Evolutionary conservation across 1,284 basidiomycete genomes (phyloP), one percentile per base, ranked within the genome.

Genomic region (Marasmius fiardii): DNA sequence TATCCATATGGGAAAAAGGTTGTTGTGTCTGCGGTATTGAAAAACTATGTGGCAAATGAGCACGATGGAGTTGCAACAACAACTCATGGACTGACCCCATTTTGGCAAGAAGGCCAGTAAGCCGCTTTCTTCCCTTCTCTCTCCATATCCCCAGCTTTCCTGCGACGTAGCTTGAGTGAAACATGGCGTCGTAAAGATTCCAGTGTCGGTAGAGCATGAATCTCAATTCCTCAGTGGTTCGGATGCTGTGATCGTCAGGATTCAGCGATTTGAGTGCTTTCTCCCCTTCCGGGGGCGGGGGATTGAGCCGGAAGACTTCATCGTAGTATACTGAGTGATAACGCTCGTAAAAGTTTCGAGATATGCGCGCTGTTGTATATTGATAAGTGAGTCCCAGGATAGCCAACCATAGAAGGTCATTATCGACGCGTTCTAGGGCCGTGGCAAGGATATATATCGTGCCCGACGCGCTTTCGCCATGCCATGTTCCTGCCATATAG

Each of bases 121-220:
- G 73, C 59, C 88, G 84, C 68, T 93, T 95, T 57, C 90, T 79
- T 3, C 97, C 97, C 53, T 86, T 84, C 68, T 99, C 96, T 65
- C 92, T 92, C 97, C 97, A 99, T 51, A 98, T 91, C 1, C 94
- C 94, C 61, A 99, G 80, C 70, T 95, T 95, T 43, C 90, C 88
- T 1, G 95, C 96, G 14, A 99, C 90, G 66, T 99, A 99, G 60
- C 90, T 90, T 1, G 95, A 97, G 69, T 99, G 96, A 67, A 91
- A 90, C 96, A 99, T 99, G 11, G 94, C 86, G 66, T 98, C 95
- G 68, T 98, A 98, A 41, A 99, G 72, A 49, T 89, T 97, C 97
- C 97, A 99, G 73, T 99, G 97, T 52, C 96, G 82, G 70, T 97
- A 96, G 49, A 99, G 79, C 71, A 90, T 94, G 70, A 99, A 99